Evolutionary conservation across 768 basidiomycete species (phyloP), one percentile per base, ranked within the genome.

Genomic region (Dendrothele bispora): DNA sequence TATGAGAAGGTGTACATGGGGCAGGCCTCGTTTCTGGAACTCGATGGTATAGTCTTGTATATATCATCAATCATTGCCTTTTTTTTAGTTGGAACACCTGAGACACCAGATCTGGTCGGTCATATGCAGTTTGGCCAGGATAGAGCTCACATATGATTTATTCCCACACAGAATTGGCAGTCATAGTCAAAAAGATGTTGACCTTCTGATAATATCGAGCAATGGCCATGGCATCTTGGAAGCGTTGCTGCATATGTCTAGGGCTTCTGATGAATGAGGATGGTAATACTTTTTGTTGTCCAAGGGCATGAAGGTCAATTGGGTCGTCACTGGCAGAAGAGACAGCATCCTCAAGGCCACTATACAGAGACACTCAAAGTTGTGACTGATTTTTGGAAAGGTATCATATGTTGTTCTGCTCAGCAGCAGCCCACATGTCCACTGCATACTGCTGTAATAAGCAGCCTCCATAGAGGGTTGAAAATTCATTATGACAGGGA

Each of bases 21-120:
- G 79, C 1, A 83, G 69, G 0, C 78, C 77, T 0, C 73, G 57
- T 49, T 82, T 83, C 55, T 82, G 80, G 52, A 80, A 83, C 51
- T 84, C 76, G 41, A 80, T 79, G 11, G 69, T 72, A 46, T 78
- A 77, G 67, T 21, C 14, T 61, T 59, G 21, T 41, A 45, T 7
- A 82, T 66, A 21, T 64, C 61, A 2, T 68, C 48, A 0, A 77
- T 18, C 2, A 76, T 37, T 0, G 62, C 67, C 7, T 68, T 50
- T 30, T 65, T 66, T 80, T 78, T 35, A 60, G 34, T 12, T 70
- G 35, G 52, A 84, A 80, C 1, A 82, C 72, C 0, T 66, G 53
- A 1, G 67, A 57, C 0, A 79, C 67, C 43, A 81, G 49, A 48
- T 80, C 77, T n/a, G 79, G 79, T 1, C 71, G 53, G 52, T 80